phyloP scores from a whole-genome alignment of 306 rosid species.

The Cyclanthera cordifolia region DNA sequence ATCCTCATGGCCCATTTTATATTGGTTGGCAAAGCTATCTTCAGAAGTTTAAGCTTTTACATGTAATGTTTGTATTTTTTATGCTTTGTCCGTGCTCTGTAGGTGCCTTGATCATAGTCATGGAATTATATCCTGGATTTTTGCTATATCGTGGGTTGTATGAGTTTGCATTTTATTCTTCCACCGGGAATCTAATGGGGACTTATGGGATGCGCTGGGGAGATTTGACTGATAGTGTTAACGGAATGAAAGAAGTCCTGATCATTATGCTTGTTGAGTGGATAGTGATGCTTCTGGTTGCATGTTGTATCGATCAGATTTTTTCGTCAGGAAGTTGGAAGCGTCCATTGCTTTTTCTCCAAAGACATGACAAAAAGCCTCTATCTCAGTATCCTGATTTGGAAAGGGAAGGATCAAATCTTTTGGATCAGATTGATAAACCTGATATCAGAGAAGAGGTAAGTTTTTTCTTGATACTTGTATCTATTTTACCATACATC shows the following conservation, averaged over 20 bases:
- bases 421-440: constrained; percentile 48
- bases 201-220: constrained; percentile 72
- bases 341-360: constrained; percentile 35
- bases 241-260: constrained; percentile 64
- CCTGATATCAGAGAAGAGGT: constrained; percentile 71
- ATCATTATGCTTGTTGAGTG: constrained; percentile 65
- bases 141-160: constrained; percentile 66
- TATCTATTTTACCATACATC: not conserved
- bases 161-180: constrained; percentile 48
- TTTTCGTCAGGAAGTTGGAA: constrained; percentile 41
- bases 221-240: constrained; percentile 39
- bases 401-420: constrained; percentile 40
- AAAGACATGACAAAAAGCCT: constrained; percentile 34
- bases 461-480: constrained; percentile 10
- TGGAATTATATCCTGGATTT: constrained; percentile 80
- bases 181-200: constrained; percentile 32
- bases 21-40: not conserved
- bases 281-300: constrained; percentile 40
- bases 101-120: constrained; percentile 50
- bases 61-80: constrained; percentile 3
- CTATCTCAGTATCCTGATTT: constrained; percentile 30
- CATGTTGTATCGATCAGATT: constrained; percentile 51
- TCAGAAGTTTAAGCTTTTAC: not conserved
- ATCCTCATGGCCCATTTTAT: not conserved
- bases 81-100: constrained; percentile 3